Base-by-base conservation (phyloP, 163 green algal species). In the Botryococcus braunii region DNA sequence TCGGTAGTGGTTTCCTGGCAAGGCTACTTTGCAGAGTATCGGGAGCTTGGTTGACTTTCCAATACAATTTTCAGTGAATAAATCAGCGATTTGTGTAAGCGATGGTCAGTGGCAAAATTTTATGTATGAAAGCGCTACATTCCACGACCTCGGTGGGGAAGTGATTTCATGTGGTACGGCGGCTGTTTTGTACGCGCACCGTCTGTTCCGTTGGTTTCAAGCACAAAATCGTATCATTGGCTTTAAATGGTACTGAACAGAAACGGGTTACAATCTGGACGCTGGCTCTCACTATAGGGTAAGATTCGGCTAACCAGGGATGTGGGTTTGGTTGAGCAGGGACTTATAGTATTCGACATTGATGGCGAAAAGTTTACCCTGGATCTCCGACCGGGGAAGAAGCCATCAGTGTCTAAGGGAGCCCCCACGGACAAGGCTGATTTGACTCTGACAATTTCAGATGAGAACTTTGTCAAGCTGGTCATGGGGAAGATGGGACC, bases 401-500 rank as follows among this genome's bases (percentile, higher is more conserved):
- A 77, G 13, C n/a, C 38, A 9, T 76, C 37, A 0, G 61, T 92
- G 38, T 74, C 17, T 1, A 74, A 89, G 49, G 85, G 80, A 2
- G 39, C 48, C 21, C 66, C 81, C 8, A 40, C 48, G 0, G 70
- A 77, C 36, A 88, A 90, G 70, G 67, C 84, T 3, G 86, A 93
- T 73, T 69, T 95, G 8, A 92, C 84, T 0, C 79, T 95, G 9
- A 91, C 82, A 5, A 84, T 91, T 40, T 80, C 36, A 1, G 88
- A 90, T 39, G 76, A 76, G 5, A 88, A 91, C 70, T 95, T 95
- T 81, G 72, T 76, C 5, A 75, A 88, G 73, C 69, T 95, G 37
- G 86, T 95, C 17, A 86, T 82, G 73, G 88, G 88, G 50, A 95
- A 95, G 75, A 75, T 93, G 38, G 86, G 82, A 13, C 85, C 88